Base-by-base conservation (phyloP, 306 rosid genomes). In the Sophora flavescens region DNA sequence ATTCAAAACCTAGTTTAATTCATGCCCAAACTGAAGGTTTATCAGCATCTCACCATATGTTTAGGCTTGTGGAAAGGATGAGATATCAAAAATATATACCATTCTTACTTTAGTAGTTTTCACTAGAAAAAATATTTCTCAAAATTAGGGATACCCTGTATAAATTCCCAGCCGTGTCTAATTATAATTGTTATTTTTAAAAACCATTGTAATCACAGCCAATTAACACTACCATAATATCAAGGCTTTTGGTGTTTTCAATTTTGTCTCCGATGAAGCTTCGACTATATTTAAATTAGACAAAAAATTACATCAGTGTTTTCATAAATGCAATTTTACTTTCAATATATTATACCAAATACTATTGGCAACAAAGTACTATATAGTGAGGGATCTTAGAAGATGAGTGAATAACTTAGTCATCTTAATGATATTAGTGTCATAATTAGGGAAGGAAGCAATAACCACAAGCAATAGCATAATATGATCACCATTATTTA, bases 401-500 rank as follows among this genome's bases (percentile, higher is more conserved):
- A 53, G 66, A 45, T 35, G 33, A 52, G 11, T 14, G 14, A 76
- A 17, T 33, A 63, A 35, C 13, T 35, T 47, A 12, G 67, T 61
- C 52, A 26, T 76, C 11, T 26, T n/a, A 26, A 2, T 53, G 47
- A 65, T 51, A 52, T 62, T 60, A 71, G 58, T 58, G 17, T 57
- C 41, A 47, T 36, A 61, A 42, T 26, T 1, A 44, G 33, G 22
- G 4, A 63, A 66, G 53, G 38, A 54, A 62, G 63, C 28, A 30
- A 79, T 54, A 63, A 48, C 45, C 51, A 58, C 63, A 48, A 16
- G 6, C 18, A 17, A 6, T 48, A 17, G 44, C 56, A 57, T 41
- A 53, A 76, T 22, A 44, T 22, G 22, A 52, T n/a, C 36, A 50
- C 35, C 16, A 13, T 42, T 59, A 68, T 63, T 70, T 53, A 73